Evolutionary conservation across 2,329 filamentous ascomycete genomes (phyloP).

Genomic region (Seiridium unicorne): DNA sequence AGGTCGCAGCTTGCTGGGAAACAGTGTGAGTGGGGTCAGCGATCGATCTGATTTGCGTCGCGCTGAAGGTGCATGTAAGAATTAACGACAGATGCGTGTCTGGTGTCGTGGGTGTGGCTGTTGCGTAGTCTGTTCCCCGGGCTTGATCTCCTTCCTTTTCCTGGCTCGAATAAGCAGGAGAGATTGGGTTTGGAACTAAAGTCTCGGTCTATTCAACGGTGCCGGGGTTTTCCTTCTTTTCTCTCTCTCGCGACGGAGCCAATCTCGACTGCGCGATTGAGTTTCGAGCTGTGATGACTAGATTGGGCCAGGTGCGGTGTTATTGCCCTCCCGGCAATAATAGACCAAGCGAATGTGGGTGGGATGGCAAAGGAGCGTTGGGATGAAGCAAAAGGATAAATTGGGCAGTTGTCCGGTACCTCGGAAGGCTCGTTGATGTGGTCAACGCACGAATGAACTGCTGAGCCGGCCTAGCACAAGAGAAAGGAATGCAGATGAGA

Average conservation of each 20-base stretch:
- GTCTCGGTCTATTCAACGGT: too few species aligned
- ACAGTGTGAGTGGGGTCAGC: constrained; percentile 2
- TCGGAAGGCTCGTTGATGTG: not conserved
- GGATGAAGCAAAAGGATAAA: not conserved
- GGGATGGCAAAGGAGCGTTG: not conserved
- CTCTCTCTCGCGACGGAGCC: not conserved
- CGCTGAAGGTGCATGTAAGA: not conserved
- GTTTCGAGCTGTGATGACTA: not conserved
- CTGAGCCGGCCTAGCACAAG: constrained; percentile 5
- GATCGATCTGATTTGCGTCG: constrained; percentile 7
- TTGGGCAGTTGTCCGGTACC: not conserved
- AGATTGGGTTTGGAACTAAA: not conserved
- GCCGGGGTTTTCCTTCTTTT: too few species aligned
- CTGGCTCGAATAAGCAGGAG: not conserved
- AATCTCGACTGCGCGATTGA: constrained; percentile 2
- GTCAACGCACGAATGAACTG: constrained; percentile 3
- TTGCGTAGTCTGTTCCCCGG: not conserved
- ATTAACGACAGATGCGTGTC: not conserved
- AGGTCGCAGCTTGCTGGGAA: not conserved
- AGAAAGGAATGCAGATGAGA: not conserved
- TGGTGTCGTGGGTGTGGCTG: not conserved
- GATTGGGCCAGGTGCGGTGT: not conserved
- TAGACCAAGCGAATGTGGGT: not conserved
- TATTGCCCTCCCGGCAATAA: constrained; percentile 4
- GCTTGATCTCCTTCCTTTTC: not conserved